phyloP scores from a whole-genome alignment of 257 asterid genomes.

The Voacanga thouarsii region DNA sequence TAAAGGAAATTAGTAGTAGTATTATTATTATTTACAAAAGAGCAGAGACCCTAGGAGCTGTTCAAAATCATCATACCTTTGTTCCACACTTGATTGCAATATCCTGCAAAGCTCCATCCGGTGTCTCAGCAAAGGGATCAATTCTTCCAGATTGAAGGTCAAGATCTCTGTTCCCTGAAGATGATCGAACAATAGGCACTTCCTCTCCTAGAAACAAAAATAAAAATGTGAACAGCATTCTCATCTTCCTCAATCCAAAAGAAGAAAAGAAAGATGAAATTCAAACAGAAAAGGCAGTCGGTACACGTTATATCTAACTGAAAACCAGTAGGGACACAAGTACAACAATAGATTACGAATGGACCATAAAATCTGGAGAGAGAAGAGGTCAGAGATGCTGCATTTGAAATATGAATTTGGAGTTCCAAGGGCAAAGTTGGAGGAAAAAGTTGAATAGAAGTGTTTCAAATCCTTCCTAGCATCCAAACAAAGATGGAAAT shows the following conservation, averaged over 20 bases:
- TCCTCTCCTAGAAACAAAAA: constrained; percentile 45
- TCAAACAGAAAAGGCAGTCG: neutral
- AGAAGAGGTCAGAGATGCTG: neutral
- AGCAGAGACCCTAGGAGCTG: constrained; percentile 2
- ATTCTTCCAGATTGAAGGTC: constrained; percentile 80
- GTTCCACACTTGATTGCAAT: constrained; percentile 87
- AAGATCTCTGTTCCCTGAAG: constrained; percentile 53
- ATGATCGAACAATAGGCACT: constrained; percentile 47
- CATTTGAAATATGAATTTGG: neutral
- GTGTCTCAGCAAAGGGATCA: constrained; percentile 62
- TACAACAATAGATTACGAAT: neutral
- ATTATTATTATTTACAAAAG: neutral
- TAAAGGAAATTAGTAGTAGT: neutral
- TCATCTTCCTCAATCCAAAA: neutral
- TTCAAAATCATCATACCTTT: constrained; percentile 50
- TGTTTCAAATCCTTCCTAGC: neutral
- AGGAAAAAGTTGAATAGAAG: neutral
- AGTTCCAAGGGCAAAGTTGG: too few relatives aligned
- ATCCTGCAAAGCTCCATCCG: constrained; percentile 65
- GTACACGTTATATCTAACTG: neutral
- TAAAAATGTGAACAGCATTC: neutral
- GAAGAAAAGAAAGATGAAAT: neutral
- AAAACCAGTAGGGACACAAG: neutral
- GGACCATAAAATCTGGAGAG: neutral
- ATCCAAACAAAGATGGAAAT: neutral